Evolutionary conservation across 768 basidiomycete genomes (phyloP), one percentile per base, ranked within the genome.

Genomic region (Sporobolomyces phaffii): DNA sequence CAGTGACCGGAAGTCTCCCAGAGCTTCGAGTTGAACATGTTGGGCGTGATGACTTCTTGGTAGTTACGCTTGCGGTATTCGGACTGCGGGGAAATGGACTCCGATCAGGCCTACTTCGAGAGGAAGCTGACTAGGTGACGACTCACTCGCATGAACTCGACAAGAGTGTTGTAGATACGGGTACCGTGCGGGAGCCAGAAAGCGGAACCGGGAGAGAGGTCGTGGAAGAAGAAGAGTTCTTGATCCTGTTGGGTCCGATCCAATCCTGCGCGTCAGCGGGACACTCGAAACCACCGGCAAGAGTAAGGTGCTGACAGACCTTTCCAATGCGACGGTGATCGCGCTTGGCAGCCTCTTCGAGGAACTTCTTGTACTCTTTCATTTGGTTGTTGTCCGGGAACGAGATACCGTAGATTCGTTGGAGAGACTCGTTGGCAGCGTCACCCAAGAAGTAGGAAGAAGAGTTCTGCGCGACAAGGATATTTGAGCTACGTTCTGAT

Each of bases 1-100:
- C 89, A 96, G 77, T 97, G 96, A 3, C 96, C 96, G 0, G 94
- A 97, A 1, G 89, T 91, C 80, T 98, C 87, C 96, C 96, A 99
- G 22, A 99, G 83, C 77, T 97, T 94, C 65, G 85, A 83, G 82
- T 94, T 85, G 84, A 84, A 98, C 85, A 98, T 93, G 79, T 97
- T 98, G 14, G 96, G 96, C 8, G 96, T 91, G 72, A 96, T 96
- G 70, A 99, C 94, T 81, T 99, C 96, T 78, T 90, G 87, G 79
- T 97, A 99, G 51, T 89, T 92, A 51, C 96, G 89, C 77, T 91
- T 93, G 77, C 85, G 87, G 80, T 99, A 99, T 76, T 99, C 92
- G 38, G 82, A 80, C 90, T 94, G 64, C 5, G 52, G 26, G 15
- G 29, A 41, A 50, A 62, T 29, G 38, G 45, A 11, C 5, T 29